These are phyloP conservation scores for Akanthomyces dipterigenus DNA, from an alignment of 2,329 filamentous ascomycete species.

Conservation along the genomic window DNA sequence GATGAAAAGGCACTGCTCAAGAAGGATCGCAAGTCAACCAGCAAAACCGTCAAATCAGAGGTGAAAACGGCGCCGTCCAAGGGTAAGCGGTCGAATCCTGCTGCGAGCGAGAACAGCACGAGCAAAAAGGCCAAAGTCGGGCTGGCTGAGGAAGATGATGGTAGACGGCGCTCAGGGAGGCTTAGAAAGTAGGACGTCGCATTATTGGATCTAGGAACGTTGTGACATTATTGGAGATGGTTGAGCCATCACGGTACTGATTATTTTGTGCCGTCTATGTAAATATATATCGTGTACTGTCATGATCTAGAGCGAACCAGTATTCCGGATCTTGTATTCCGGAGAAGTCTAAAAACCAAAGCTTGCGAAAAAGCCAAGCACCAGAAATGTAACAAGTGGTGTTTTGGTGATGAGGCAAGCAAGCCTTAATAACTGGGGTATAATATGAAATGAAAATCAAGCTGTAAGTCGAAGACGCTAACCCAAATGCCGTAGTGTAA, in stretches of 20 bases:
- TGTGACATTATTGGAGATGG: not conserved
- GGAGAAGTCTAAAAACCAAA: slow-evolving; percentile 4
- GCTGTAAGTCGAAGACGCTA: not conserved
- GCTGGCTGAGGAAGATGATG: not conserved
- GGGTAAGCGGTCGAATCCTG: slow-evolving; percentile 13
- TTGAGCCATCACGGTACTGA: not conserved
- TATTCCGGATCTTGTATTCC: slow-evolving; percentile 1
- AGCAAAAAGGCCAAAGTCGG: slow-evolving; percentile 11
- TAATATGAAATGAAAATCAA: not conserved
- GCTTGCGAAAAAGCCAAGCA: not conserved
- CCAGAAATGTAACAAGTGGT: not conserved
- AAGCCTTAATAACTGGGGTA: slow-evolving; percentile 6
- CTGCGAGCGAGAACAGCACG: slow-evolving; percentile 18
- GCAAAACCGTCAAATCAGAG: slow-evolving; percentile 3
- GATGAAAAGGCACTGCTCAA: slow-evolving; percentile 19
- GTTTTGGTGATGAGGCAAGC: not conserved
- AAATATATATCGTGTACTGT: not conserved
- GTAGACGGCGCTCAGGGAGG: slow-evolving; percentile 23
- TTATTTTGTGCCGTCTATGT: not conserved
- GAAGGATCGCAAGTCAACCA: slow-evolving; percentile 19
- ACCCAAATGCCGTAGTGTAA: not conserved
- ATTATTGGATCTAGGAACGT: not conserved
- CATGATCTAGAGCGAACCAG: not conserved
- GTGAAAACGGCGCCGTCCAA: slow-evolving; percentile 19
- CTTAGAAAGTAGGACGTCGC: slow-evolving; percentile 17